phyloP scores from a whole-genome alignment of 768 basidiomycete species.

The Exidia glandulosa region DNA sequence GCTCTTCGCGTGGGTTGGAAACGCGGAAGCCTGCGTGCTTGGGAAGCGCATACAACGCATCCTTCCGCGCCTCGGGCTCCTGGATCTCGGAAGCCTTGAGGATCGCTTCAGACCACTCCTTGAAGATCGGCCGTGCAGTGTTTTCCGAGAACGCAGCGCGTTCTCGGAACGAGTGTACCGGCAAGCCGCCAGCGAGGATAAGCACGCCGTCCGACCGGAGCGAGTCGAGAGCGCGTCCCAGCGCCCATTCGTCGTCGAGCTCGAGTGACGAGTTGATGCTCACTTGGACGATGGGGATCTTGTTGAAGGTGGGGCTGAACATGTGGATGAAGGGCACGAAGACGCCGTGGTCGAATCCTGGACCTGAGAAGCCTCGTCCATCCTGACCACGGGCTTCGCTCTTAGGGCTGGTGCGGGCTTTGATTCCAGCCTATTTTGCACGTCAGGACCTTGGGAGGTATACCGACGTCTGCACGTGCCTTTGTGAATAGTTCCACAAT shows the following conservation, averaged over 20 bases:
- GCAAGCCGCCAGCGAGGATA: slow-evolving; percentile 60
- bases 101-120: slow-evolving; percentile 50
- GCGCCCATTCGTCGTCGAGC: slow-evolving; percentile 50
- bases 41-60: slow-evolving; percentile 42
- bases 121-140: slow-evolving; percentile 36
- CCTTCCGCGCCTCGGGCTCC: slow-evolving; percentile 43
- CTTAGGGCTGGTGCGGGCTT: slow-evolving; percentile 37
- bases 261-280: slow-evolving; percentile 51
- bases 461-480: slow-evolving; percentile 22
- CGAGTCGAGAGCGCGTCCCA: slow-evolving; percentile 49
- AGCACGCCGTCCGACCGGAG: slow-evolving; percentile 35
- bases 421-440: slow-evolving; percentile 35
- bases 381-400: slow-evolving; percentile 51
- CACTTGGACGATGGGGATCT: slow-evolving; percentile 60
- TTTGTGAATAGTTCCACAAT: slow-evolving; percentile 51
- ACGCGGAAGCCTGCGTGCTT: slow-evolving; percentile 51
- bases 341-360: slow-evolving; percentile 70
- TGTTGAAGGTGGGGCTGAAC: slow-evolving; percentile 55
- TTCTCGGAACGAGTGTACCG: slow-evolving; percentile 56
- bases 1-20: slow-evolving; percentile 69
- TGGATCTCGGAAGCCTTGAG: slow-evolving; percentile 38
- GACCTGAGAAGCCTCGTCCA: slow-evolving; percentile 51
- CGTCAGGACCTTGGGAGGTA: neutral
- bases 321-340: slow-evolving; percentile 71
- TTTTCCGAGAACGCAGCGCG: slow-evolving; percentile 36